These are phyloP conservation scores for Pleurotus giganteus DNA, from an alignment of 768 basidiomycete species.

Conservation along the genomic window DNA sequence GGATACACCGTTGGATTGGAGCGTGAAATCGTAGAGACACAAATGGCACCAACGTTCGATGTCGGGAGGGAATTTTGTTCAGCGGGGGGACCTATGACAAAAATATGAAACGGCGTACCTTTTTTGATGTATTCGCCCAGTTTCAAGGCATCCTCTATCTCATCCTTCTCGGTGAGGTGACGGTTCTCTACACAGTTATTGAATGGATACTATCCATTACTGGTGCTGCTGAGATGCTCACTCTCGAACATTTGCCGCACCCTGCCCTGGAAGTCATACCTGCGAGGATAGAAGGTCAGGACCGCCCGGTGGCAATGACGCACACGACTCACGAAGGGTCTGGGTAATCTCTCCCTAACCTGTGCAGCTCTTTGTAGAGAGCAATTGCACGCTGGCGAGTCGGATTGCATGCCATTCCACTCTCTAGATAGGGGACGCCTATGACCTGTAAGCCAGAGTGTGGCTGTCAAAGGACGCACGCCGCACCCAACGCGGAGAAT, in stretches of 20 bases:
- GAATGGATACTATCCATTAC: background rate
- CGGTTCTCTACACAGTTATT: slow-evolving; percentile 53
- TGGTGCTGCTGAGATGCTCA: slow-evolving; percentile 30
- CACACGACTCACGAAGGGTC: slow-evolving; percentile 65
- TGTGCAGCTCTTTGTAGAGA: slow-evolving; percentile 80
- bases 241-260: slow-evolving; percentile 74
- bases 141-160: slow-evolving; percentile 74
- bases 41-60: too few relatives aligned
- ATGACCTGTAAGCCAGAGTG: background rate
- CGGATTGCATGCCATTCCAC: slow-evolving; percentile 44
- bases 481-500: too few relatives aligned
- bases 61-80: too few relatives aligned
- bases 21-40: background rate
- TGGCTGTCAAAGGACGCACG: background rate
- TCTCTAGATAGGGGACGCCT: background rate
- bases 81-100: background rate
- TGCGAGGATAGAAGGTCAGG: slow-evolving; percentile 22
- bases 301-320: slow-evolving; percentile 12
- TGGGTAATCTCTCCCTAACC: slow-evolving; percentile 79
- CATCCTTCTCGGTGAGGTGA: slow-evolving; percentile 58
- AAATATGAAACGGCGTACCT: slow-evolving; percentile 40
- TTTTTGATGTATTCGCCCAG: slow-evolving; percentile 85
- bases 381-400: slow-evolving; percentile 64
- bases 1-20: background rate
- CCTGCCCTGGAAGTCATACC: slow-evolving; percentile 77